A percentile compares a stretch with the other conserved stretches of the same genome.
Conservation (phyloP, 116 monocot species). For the Papilionanthe hybrid region DNA sequence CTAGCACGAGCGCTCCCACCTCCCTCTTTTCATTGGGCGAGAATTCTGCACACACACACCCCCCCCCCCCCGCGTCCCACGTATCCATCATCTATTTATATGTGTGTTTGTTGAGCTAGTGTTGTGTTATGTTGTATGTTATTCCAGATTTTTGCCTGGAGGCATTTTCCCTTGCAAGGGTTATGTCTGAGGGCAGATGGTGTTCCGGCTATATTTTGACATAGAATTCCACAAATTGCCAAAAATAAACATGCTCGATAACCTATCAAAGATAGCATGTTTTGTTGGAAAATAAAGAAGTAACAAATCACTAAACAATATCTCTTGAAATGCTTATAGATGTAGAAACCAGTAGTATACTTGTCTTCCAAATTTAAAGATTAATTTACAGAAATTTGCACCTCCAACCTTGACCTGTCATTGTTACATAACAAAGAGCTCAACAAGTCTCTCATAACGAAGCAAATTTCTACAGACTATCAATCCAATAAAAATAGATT, state of each 20-base stretch:
- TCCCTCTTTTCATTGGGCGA: too few relatives aligned
- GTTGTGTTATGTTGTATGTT: too few relatives aligned
- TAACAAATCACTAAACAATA: neutral
- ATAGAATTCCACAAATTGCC: neutral
- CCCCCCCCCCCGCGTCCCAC: too few relatives aligned
- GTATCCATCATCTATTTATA: too few relatives aligned
- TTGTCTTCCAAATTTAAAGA: neutral
- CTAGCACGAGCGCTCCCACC: too few relatives aligned
- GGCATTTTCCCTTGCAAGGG: too few relatives aligned
- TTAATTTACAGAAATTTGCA: neutral
- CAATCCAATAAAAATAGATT: neutral
- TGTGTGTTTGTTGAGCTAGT: too few relatives aligned
- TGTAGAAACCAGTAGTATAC: neutral
- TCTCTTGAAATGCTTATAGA: neutral
- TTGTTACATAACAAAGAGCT: neutral
- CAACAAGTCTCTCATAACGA: neutral
- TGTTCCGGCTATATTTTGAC: too few relatives aligned
- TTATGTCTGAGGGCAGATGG: too few relatives aligned
- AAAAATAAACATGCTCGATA: neutral
- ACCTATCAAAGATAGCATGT: neutral
- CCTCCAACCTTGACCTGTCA: neutral
- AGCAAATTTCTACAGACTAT: neutral
- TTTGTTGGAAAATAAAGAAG: neutral
- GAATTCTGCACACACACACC: too few relatives aligned
- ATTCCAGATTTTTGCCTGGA: too few relatives aligned